Percentiles rank a stretch among this genome's conserved stretches.
Evolutionary conservation across 495 filamentous ascomycete species (phyloP).

Genomic region (Cladorrhinum samala): DNA sequence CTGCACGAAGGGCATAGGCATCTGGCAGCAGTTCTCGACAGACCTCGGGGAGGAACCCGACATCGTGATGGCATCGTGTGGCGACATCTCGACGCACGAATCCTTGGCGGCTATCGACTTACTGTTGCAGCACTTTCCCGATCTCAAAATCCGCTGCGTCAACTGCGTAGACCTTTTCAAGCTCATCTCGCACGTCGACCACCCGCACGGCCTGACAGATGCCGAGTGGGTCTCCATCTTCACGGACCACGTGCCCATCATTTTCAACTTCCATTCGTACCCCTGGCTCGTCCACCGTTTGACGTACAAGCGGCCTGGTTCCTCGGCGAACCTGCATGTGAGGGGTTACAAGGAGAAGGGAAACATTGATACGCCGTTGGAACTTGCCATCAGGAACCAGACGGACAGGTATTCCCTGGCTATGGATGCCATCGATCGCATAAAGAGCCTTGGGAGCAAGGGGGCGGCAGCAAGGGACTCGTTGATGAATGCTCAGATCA

Average conservation of each 20-base stretch:
- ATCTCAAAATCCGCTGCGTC: conserved; percentile 65
- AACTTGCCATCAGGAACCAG: conserved; percentile 64
- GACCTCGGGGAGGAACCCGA: conserved; percentile 60
- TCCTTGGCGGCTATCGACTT: conserved; percentile 61
- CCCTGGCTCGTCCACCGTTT: conserved; percentile 69
- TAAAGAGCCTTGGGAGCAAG: conserved; percentile 49
- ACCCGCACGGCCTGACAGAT: conserved; percentile 62
- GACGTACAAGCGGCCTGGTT: conserved; percentile 61
- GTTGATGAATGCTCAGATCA: conserved; percentile 53
- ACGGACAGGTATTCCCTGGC: conserved; percentile 66
- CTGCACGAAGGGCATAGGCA: conserved; percentile 61
- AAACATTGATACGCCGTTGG: conserved; percentile 70
- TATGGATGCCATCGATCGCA: conserved; percentile 65
- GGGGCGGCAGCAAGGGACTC: conserved; percentile 53
- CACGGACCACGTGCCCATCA: conserved; percentile 59
- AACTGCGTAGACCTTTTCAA: conserved; percentile 74
- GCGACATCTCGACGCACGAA: conserved; percentile 65
- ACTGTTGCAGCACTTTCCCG: conserved; percentile 55
- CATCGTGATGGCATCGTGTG: conserved; percentile 63
- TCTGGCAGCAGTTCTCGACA: conserved; percentile 44
- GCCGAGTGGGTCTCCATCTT: conserved; percentile 58
- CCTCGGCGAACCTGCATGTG: conserved; percentile 59
- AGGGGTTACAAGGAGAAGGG: conserved; percentile 70
- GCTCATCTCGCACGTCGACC: conserved; percentile 56
- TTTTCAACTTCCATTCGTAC: conserved; percentile 78